Conservation (phyloP, 2,329 filamentous ascomycete genomes). For the Fonsecaea nubica region DNA sequence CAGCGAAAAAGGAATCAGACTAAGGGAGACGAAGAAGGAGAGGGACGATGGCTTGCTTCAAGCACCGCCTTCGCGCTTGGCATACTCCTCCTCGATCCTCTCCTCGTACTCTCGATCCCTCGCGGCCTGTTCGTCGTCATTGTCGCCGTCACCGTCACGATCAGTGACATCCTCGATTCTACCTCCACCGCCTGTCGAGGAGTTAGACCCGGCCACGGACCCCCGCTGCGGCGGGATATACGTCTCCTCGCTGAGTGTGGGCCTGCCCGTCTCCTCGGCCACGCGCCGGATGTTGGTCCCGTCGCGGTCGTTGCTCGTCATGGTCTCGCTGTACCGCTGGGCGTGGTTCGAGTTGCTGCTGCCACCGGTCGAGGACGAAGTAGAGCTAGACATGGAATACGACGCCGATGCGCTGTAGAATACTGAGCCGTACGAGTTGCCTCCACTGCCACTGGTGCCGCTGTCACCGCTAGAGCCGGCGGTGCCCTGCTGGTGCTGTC, state of each 20-base stretch:
- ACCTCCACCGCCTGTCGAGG: neutral
- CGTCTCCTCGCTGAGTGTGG: conserved; percentile 23
- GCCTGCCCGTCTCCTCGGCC: conserved; percentile 26
- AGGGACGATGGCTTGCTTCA: conserved; percentile 37
- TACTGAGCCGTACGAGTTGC: conserved; percentile 8
- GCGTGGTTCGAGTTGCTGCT: conserved; percentile 5
- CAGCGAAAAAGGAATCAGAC: too few species aligned
- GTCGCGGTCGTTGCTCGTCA: conserved; percentile 30
- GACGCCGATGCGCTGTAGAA: conserved; percentile 8
- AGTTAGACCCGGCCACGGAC: neutral
- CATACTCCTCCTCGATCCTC: conserved; percentile 56
- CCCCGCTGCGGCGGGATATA: conserved; percentile 18
- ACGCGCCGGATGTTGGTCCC: conserved; percentile 29
- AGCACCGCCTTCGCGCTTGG: conserved; percentile 53
- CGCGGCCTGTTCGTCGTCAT: conserved; percentile 48
- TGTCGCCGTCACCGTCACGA: conserved; percentile 7
- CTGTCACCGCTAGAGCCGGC: neutral
- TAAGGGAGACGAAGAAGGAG: too few species aligned
- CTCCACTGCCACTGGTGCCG: too few species aligned
- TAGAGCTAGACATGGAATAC: conserved; percentile 18
- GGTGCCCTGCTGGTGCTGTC: neutral
- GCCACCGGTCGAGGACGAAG: conserved; percentile 11
- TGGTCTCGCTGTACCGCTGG: conserved; percentile 25
- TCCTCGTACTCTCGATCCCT: conserved; percentile 53
- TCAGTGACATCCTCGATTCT: conserved; percentile 31